A percentile compares a stretch with the other conserved stretches of the same genome.
These are phyloP conservation scores for Ceratobasidium sp. DNA, from an alignment of 1,284 basidiomycete species.

Conservation along the genomic window DNA sequence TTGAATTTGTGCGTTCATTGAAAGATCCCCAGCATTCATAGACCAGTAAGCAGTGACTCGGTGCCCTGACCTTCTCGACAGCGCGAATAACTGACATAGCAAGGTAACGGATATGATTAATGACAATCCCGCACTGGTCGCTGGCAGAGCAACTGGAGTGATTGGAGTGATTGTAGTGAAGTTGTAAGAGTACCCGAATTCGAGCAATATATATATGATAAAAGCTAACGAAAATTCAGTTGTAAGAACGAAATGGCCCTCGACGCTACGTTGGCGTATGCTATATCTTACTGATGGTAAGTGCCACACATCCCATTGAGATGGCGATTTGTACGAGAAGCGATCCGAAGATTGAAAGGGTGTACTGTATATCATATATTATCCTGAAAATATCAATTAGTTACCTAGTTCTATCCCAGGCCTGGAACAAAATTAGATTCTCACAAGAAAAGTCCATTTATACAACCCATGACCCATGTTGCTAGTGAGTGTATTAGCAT, in stretches of 20 bases:
- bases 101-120: too few species aligned
- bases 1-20: not conserved
- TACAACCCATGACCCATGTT: not conserved
- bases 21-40: not conserved
- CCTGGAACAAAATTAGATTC: not conserved
- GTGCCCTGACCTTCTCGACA: not conserved
- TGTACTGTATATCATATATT: not conserved
- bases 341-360: conserved; percentile 16
- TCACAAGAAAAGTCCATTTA: conserved; percentile 4
- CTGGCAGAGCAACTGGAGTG: too few species aligned
- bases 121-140: too few species aligned
- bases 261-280: too few species aligned
- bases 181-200: too few species aligned
- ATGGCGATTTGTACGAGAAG: conserved; percentile 17
- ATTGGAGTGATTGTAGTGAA: too few species aligned
- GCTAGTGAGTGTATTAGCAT: not conserved
- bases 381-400: not conserved
- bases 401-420: too few species aligned
- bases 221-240: too few species aligned
- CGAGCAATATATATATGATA: too few species aligned
- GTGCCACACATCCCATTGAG: too few species aligned
- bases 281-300: too few species aligned
- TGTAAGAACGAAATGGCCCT: too few species aligned
- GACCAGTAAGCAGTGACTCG: not conserved
- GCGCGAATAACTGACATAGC: not conserved